Percentiles rank a stretch among this genome's conserved stretches.
phyloP scores from a whole-genome alignment of 1,139 yeast species.

The Taphrina flavorubra region DNA sequence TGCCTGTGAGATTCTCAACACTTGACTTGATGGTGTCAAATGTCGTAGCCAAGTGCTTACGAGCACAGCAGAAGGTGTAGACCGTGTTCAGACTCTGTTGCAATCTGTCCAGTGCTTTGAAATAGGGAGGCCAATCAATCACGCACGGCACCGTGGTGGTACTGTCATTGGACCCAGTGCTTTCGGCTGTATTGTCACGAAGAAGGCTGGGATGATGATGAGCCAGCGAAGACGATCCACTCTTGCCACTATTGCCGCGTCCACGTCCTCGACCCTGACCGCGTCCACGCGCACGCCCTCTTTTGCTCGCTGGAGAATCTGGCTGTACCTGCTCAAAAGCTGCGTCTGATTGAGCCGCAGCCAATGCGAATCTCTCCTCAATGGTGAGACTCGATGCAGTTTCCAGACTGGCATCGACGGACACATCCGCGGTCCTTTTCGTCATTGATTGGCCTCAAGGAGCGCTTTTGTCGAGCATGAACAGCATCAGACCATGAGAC shows the following conservation, averaged over 20 bases:
- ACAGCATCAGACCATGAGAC: too few relatives aligned
- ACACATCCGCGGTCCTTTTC: constrained; percentile 1
- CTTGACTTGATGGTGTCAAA: constrained; percentile 58
- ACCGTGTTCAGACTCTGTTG: constrained; percentile 56
- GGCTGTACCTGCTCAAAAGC: constrained; percentile 2
- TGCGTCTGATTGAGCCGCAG: constrained; percentile 6
- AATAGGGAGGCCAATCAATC: constrained; percentile 33
- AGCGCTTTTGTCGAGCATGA: too few relatives aligned
- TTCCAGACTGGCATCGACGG: not conserved
- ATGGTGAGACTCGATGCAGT: not conserved
- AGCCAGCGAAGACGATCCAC: constrained; percentile 10
- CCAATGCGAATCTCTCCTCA: constrained; percentile 14
- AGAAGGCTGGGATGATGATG: constrained; percentile 22
- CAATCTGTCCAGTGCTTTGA: constrained; percentile 33
- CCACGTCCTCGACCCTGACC: constrained; percentile 39
- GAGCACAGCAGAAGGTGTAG: constrained; percentile 61
- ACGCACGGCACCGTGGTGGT: constrained; percentile 7
- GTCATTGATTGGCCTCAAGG: not conserved
- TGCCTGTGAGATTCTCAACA: constrained; percentile 53
- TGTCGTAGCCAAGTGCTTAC: constrained; percentile 62
- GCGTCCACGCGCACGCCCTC: constrained; percentile 15
- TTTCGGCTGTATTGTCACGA: constrained; percentile 14
- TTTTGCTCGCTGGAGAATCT: not conserved
- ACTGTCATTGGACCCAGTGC: constrained; percentile 29
- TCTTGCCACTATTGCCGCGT: constrained; percentile 9